Base-by-base conservation (phyloP, 2,329 filamentous ascomycete genomes). In the Nothophoma quercina region DNA sequence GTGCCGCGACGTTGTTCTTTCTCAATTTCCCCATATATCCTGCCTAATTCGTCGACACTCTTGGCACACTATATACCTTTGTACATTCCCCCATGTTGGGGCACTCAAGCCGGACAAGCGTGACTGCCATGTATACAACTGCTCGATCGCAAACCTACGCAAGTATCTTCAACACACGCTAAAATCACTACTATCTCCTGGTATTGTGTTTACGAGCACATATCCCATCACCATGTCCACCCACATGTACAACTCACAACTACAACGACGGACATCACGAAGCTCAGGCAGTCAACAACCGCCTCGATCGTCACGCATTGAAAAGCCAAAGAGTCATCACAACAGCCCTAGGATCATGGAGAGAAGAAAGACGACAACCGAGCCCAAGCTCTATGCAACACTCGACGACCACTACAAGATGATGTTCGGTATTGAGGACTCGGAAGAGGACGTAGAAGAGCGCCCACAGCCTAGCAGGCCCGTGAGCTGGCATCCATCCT, bases 401-500 rank as follows among this genome's bases (percentile, higher is more conserved):
- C 57, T 75, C 7, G 74, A 75, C 40, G 73, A 75, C 54, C 74
- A 75, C 45, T 75, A 68, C 63, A 72, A 71, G 50, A 72, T 75
- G 69, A 75, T 75, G 72, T 75, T 75, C 56, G 73, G 74, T 7
- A 59, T 72, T 22, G 51, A 60, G 12, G 60, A 60, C 35, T 55
- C 65, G 25, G 68, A 73, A 25, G 64, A 68, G 40, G 56, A 43
- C 7, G 23, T 52, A 13, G 67, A 71, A 19, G 60, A 68, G 22
- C 63, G 55, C 32, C 63, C 56, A 32, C 63, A 71, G 41, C 56
- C 63, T 26, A 62, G 59, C 41, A 63, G 89, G 33, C 88, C 89
- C 5, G 78, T 90, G 36, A 91, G 88, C 78, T 92, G 89, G 89
- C 89, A 92, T 70, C 87, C 88, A 2, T 83, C 83, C 18, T 83